Evolutionary conservation across 129 eudicot genomes (phyloP).

Genomic region (Artemisia annua): DNA sequence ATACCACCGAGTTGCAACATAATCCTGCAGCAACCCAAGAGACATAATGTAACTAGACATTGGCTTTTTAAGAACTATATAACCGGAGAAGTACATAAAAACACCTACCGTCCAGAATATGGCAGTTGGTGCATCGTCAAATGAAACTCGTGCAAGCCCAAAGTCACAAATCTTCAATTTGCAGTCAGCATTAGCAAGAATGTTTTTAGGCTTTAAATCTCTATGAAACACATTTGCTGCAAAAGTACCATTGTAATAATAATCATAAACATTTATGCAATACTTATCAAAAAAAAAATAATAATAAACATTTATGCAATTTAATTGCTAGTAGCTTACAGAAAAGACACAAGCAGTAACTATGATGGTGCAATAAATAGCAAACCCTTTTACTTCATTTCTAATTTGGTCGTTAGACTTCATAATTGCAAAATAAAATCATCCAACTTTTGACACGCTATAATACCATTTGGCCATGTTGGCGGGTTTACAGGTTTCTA

Average conservation of each 20-base stretch:
- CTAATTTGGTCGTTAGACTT: background rate
- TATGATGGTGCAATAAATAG: background rate
- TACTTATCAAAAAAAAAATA: too few species aligned
- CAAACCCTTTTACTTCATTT: background rate
- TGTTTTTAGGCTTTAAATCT: slow-evolving; percentile 74
- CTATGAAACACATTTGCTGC: slow-evolving; percentile 76
- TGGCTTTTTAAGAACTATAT: background rate
- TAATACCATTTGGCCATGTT: background rate
- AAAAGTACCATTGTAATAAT: slow-evolving; percentile 3
- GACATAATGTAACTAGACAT: background rate
- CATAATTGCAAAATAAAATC: background rate
- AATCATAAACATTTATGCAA: background rate
- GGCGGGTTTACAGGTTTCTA: background rate
- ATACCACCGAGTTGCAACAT: slow-evolving; percentile 93
- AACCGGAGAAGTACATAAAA: background rate
- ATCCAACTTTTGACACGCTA: background rate
- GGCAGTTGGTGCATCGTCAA: slow-evolving; percentile 69
- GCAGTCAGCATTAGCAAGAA: slow-evolving; percentile 78
- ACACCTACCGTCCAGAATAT: slow-evolving; percentile 67
- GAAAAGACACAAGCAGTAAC: background rate
- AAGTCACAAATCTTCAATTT: slow-evolving; percentile 74
- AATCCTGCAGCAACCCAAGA: slow-evolving; percentile 47
- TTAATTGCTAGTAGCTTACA: background rate
- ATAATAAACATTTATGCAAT: too few species aligned
- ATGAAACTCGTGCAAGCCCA: slow-evolving; percentile 79